Evolutionary conservation across 1,139 yeast species (phyloP), one percentile per base, ranked within the genome.

Genomic region (Yamadazyma sp.): DNA sequence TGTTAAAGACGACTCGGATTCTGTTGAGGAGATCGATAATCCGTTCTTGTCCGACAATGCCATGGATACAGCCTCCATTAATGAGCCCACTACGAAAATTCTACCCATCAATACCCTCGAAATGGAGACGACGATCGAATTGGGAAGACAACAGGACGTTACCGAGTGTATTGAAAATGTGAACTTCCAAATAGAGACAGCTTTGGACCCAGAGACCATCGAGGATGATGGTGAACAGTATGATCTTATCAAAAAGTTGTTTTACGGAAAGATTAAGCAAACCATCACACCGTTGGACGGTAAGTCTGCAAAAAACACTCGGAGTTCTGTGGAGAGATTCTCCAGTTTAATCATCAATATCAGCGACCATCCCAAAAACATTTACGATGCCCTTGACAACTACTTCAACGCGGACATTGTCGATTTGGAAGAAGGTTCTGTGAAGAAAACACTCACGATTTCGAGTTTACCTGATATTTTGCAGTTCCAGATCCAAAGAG

Each of bases 101-200:
- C 50, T 69, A 29, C 64, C 69, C 28, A 81, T 83, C 8, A 74
- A 79, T 43, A 61, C 77, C 2, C 84, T 79, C 44, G 87, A 83
- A 53, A 74, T 83, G 60, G 87, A 79, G 43, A 77, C 82, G 49
- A 81, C 92, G 0, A 71, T 83, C 37, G 92, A 84, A 50, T 75
- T 87, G 46, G 96, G 96, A 2, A 75, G 95, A 49, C 98, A 92
- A 59, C 98, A 92, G 59, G 98, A 92, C 66, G 98, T 92, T 14
- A 88, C 97, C 0, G 98, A 92, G 58, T 91, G 98, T 61, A 89
- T 92, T 53, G 96, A 91, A 42, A 92, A 92, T 59, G 97, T 92
- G 4, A 71, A 91, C n/a, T 87, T 83, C 48, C 98, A 91, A 58
- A 69, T 91, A 23, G 97, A 91, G 56, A 87, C 95, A n/a, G 95